Conservation (phyloP, 1,139 yeast species). For the Candida albicans region DNA sequence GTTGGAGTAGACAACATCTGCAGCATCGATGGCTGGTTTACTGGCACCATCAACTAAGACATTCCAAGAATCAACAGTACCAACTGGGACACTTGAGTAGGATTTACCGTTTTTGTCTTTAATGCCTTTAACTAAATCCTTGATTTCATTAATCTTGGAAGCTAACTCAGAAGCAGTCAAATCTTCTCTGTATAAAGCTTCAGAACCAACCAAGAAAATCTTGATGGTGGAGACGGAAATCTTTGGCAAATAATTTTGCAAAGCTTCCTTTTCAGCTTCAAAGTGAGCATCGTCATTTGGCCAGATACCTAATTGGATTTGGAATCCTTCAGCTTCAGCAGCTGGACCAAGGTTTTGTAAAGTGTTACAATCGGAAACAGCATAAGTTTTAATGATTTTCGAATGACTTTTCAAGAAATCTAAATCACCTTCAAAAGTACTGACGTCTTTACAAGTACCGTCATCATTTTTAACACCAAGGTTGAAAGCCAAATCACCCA, state of each 20-base stretch:
- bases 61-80: constrained; percentile 96
- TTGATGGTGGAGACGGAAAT: constrained; percentile 67
- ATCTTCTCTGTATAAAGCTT: constrained; percentile 86
- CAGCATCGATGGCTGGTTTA: constrained; percentile 67
- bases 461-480: constrained; percentile 71
- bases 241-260: constrained; percentile 64
- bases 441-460: constrained; percentile 70
- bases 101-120: constrained; percentile 80
- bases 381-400: constrained; percentile 71
- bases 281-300: constrained; percentile 81
- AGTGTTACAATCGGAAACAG: constrained; percentile 87
- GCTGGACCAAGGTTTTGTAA: constrained; percentile 83
- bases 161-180: constrained; percentile 71
- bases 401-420: constrained; percentile 55
- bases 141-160: constrained; percentile 57
- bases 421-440: constrained; percentile 68
- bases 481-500: constrained; percentile 68
- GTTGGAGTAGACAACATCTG: constrained; percentile 85
- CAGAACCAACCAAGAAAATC: constrained; percentile 85
- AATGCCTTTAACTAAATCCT: constrained; percentile 54
- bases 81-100: constrained; percentile 71
- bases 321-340: constrained; percentile 72
- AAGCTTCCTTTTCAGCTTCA: constrained; percentile 66
- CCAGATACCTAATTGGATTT: constrained; percentile 82
- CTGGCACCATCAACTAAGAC: constrained; percentile 77